These are phyloP conservation scores for Darksidea phi DNA, from an alignment of 495 filamentous ascomycete genomes.

Conservation along the genomic window DNA sequence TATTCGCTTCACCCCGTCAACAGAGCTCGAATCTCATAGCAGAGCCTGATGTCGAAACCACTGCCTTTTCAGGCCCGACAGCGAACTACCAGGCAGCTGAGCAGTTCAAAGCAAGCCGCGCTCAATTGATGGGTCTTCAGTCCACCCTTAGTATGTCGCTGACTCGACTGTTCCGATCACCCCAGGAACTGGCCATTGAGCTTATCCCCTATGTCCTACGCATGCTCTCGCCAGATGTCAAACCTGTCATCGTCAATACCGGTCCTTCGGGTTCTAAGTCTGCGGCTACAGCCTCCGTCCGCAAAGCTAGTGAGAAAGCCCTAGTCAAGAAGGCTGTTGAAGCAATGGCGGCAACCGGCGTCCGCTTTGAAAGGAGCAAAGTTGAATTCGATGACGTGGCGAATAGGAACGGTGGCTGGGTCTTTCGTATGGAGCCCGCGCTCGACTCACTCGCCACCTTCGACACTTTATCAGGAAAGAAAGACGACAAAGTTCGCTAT, in stretches of 20 bases:
- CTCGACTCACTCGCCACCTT: slow-evolving; percentile 63
- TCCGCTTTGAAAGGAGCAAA: slow-evolving; percentile 77
- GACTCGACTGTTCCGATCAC: slow-evolving; percentile 70
- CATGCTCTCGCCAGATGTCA: slow-evolving; percentile 84
- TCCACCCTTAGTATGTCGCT: slow-evolving; percentile 59
- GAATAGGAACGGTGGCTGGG: slow-evolving; percentile 56
- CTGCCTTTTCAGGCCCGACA: slow-evolving; percentile 72
- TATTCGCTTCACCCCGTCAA: slow-evolving; percentile 67
- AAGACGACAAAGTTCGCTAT: slow-evolving; percentile 67
- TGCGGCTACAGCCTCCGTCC: slow-evolving; percentile 73
- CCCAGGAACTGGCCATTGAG: slow-evolving; percentile 71
- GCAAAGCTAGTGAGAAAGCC: slow-evolving; percentile 76
- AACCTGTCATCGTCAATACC: slow-evolving; percentile 73
- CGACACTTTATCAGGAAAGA: slow-evolving; percentile 45
- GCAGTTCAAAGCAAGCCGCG: slow-evolving; percentile 65
- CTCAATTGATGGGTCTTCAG: slow-evolving; percentile 55
- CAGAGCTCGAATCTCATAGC: slow-evolving; percentile 40
- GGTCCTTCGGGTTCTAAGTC: slow-evolving; percentile 54
- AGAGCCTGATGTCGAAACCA: slow-evolving; percentile 48
- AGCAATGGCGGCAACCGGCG: slow-evolving; percentile 73
- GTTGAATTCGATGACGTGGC: slow-evolving; percentile 62
- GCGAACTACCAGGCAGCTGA: slow-evolving; percentile 80
- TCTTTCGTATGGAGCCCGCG: slow-evolving; percentile 93
- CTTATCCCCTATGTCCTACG: slow-evolving; percentile 78
- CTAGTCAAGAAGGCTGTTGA: slow-evolving; percentile 76